A percentile compares a stretch with the other conserved stretches of the same genome.
Conservation (phyloP, 176 grass and related monocot genomes). For the Musa troglodytarum region DNA sequence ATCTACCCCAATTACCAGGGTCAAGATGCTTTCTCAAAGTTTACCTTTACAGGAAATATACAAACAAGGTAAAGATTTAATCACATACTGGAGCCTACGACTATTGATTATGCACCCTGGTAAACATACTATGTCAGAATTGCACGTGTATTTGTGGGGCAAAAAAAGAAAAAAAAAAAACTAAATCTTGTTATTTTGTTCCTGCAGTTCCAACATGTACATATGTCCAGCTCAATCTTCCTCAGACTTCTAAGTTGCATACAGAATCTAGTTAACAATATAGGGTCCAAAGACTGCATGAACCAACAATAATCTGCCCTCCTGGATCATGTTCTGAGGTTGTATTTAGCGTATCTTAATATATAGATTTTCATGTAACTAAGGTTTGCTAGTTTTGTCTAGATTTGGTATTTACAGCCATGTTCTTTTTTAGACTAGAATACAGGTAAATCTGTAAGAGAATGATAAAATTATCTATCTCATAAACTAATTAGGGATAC, state of each 20-base stretch:
- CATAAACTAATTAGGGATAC: slow-evolving; percentile 29
- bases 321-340: too few relatives aligned
- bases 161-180: neutral
- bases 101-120: neutral
- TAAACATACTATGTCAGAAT: neutral
- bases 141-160: neutral
- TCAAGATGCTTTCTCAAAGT: too few relatives aligned
- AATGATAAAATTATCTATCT: neutral
- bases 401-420: too few relatives aligned
- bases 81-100: too few relatives aligned
- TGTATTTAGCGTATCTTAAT: too few relatives aligned
- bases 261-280: neutral
- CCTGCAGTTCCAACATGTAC: neutral
- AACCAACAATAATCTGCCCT: neutral
- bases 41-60: too few relatives aligned
- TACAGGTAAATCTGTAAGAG: neutral
- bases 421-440: neutral
- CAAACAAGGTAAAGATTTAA: too few relatives aligned
- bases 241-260: too few relatives aligned
- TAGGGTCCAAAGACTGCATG: neutral
- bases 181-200: neutral
- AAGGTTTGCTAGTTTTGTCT: too few relatives aligned
- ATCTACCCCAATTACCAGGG: too few relatives aligned
- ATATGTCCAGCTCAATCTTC: neutral
- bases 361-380: too few relatives aligned